Evolutionary conservation across 1,139 yeast genomes (phyloP).

Genomic region (Suhomyces ambrosiae): DNA sequence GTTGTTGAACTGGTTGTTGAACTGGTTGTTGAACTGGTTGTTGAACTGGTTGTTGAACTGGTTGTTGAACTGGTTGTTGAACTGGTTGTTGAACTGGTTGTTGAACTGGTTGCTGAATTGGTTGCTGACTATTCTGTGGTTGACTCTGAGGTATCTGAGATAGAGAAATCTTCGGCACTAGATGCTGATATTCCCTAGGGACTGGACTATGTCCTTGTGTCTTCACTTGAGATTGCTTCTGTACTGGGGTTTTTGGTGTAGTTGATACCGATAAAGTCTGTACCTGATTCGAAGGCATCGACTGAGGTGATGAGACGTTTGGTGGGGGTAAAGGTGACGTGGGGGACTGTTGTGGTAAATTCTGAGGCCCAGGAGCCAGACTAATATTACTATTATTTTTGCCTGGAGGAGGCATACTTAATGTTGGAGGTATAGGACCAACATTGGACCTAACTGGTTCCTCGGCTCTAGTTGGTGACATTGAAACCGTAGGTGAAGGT

Average conservation of each 20-base stretch:
- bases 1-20: constrained; percentile 2
- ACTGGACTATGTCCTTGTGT: background rate
- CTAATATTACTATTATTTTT: no score
- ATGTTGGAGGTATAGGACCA: constrained; percentile 8
- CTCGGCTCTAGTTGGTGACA: constrained; percentile 2
- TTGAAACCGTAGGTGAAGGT: constrained; percentile 10
- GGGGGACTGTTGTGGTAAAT: background rate
- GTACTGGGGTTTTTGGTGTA: constrained; percentile 2
- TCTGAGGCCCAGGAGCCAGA: no score
- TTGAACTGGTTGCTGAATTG: no score
- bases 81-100: no score
- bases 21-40: constrained; percentile 8
- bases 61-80: no score
- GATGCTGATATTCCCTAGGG: constrained; percentile 4
- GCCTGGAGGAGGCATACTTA: constrained; percentile 6
- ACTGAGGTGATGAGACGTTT: no score
- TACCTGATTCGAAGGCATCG: no score
- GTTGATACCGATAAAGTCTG: no score
- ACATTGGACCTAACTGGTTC: constrained; percentile 2
- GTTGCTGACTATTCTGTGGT: no score
- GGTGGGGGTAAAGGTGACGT: background rate
- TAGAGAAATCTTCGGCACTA: constrained; percentile 1
- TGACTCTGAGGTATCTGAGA: constrained; percentile 4
- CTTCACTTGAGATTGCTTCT: background rate
- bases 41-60: no score